phyloP scores from a whole-genome alignment of 2,329 filamentous ascomycete species.

The Xylaria sp. region DNA sequence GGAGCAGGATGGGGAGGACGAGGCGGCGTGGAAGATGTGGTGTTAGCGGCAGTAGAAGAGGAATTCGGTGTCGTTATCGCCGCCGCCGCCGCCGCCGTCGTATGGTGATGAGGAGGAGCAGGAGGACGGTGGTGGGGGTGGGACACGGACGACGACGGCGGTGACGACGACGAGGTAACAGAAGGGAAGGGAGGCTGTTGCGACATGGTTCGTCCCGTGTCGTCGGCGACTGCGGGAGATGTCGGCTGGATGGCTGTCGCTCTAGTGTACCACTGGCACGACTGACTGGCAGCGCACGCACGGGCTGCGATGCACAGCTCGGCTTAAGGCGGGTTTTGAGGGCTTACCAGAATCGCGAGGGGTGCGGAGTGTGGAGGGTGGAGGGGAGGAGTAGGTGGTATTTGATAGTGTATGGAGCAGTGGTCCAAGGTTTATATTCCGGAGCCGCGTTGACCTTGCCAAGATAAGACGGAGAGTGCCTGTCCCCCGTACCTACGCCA shows the following conservation, averaged over 20 bases:
- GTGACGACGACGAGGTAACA: slow-evolving; percentile 4
- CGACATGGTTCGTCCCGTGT: slow-evolving; percentile 31
- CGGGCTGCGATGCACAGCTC: slow-evolving; percentile 39
- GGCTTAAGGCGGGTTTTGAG: slow-evolving; percentile 52
- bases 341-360: slow-evolving; percentile 43
- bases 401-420: slow-evolving; percentile 14
- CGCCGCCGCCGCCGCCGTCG: slow-evolving; percentile 6
- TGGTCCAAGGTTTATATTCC: slow-evolving; percentile 35
- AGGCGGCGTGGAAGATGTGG: slow-evolving; percentile 10
- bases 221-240: slow-evolving; percentile 6
- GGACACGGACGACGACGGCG: neutral
- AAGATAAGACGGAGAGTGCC: neutral
- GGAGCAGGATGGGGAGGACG: slow-evolving; percentile 15
- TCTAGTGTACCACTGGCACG: slow-evolving; percentile 13
- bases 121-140: neutral
- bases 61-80: neutral
- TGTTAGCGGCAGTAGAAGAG: slow-evolving; percentile 1
- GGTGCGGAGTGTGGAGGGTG: neutral
- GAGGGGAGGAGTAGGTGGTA: slow-evolving; percentile 20
- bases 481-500: neutral
- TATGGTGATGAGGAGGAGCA: neutral
- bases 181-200: slow-evolving; percentile 31
- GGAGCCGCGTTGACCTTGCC: slow-evolving; percentile 12
- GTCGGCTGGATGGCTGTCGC: slow-evolving; percentile 3
- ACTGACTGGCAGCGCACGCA: slow-evolving; percentile 13